Percentiles rank a stretch among this genome's conserved stretches.
Conservation (phyloP, 106 monocot genomes). For the Posidonia australis region DNA sequence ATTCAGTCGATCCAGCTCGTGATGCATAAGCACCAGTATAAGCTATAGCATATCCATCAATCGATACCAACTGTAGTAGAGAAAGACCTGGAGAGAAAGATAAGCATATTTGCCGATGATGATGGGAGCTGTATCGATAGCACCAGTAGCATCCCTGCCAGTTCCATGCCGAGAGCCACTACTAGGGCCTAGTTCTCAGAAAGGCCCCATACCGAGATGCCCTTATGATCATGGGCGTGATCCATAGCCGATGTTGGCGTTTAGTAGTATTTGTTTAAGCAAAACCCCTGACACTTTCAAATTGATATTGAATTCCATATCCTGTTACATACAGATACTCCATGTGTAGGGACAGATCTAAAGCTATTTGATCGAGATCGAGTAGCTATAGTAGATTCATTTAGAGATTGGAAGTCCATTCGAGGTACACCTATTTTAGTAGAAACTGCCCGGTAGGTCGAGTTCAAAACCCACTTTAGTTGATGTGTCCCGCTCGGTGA, state of each 20-base stretch:
- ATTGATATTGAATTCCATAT: conserved; percentile 7
- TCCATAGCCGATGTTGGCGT: neutral
- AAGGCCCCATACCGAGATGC: conserved; percentile 4
- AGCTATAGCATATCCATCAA: neutral
- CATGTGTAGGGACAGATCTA: conserved; percentile 3
- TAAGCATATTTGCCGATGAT: conserved; percentile 3
- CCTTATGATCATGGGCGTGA: no score
- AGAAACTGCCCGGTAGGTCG: no score
- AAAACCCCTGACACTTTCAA: neutral
- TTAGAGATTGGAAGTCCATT: neutral
- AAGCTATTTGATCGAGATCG: neutral
- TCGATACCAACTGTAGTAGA: neutral
- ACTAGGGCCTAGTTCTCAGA: conserved; percentile 7
- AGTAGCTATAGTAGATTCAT: conserved; percentile 5
- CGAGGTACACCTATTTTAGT: conserved; percentile 4
- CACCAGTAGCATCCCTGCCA: conserved; percentile 4
- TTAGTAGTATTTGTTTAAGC: conserved; percentile 1
- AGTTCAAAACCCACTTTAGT: no score
- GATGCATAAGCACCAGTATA: conserved; percentile 2
- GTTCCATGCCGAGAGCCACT: neutral
- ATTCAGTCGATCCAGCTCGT: conserved; percentile 2
- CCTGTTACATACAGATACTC: conserved; percentile 4
- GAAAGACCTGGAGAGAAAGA: conserved; percentile 6
- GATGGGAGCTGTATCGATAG: neutral
- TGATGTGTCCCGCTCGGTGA: no score